Evolutionary conservation across 2,329 filamentous ascomycete species (phyloP), one percentile per base, ranked within the genome.

Genomic region (Calonectria fujianensis): DNA sequence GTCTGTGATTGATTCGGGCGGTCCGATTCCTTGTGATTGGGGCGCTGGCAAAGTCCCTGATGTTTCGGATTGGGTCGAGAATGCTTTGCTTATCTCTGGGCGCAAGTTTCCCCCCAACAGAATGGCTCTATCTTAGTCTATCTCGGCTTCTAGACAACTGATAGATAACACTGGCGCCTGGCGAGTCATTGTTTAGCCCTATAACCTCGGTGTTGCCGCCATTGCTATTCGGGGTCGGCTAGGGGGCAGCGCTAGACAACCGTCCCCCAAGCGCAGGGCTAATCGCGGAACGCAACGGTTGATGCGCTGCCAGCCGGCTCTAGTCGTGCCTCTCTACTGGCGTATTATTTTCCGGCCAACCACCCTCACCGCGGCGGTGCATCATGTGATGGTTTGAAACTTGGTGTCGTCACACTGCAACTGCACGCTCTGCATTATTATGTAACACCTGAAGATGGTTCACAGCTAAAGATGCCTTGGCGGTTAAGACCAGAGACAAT

Each of bases 281-380:
- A 63, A 63, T 63, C 57, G 57, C 57, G 57, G 57, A 63, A 39
- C 57, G 35, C 57, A 63, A 63, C 57, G 57, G 35, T 41, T 63
- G 18, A 63, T 41, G 35, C 37, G 57, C 57, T 39, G n/a, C 57
- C 37, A 41, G 27, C 57, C 57, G 20, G n/a, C n/a, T 31, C 35
- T 63, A 41, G 35, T 63, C n/a, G 14, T 41, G 45, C 45, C 35
- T 27, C 35, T 63, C 57, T 29, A 24, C 39, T 27, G 39, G 57
- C 24, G 57, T 18, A 16, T 29, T 63, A 27, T 63, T 63, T 63
- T 29, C 57, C 57, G 35, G 35, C 57, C n/a, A 63, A 41, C 37
- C 57, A 27, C 35, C n/a, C 39, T 18, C n/a, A 13, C n/a, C 13
- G 24, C 24, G 54, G 37, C 24, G 57, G 37, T 13, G 37, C 24